Percentiles rank a stretch among this genome's conserved stretches.
Conservation (phyloP, 305 asterid species). For the Andrographis paniculata region DNA sequence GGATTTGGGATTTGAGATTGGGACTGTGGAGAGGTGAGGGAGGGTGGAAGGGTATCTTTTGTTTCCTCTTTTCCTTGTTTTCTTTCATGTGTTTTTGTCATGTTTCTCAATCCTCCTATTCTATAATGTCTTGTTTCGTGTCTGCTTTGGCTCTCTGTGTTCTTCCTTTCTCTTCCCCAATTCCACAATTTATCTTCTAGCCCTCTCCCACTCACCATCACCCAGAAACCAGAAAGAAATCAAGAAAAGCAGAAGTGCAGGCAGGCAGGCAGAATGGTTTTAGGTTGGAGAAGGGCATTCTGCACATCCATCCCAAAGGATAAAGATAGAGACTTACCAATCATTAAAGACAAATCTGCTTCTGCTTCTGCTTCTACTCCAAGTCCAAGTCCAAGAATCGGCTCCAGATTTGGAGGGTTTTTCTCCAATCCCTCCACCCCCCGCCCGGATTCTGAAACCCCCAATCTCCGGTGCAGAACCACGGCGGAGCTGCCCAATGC, state of each 20-base stretch:
- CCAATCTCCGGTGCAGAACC: slow-evolving; percentile 56
- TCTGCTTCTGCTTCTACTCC: no score
- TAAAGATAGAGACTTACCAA: slow-evolving; percentile 23
- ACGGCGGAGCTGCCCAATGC: slow-evolving; percentile 11
- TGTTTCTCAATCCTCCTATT: slow-evolving; percentile 10
- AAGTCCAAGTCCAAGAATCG: slow-evolving; percentile 24
- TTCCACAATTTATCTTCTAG: slow-evolving; percentile 17
- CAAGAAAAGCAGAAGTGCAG: background rate
- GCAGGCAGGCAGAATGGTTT: slow-evolving; percentile 34
- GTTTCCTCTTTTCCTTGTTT: slow-evolving; percentile 14
- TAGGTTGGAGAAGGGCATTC: slow-evolving; percentile 90
- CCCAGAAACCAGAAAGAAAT: slow-evolving; percentile 2
- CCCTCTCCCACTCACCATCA: background rate
- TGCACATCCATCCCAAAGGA: slow-evolving; percentile 82
- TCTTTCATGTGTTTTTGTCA: slow-evolving; percentile 18
- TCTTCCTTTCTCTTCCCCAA: slow-evolving; percentile 10
- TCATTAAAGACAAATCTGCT: slow-evolving; percentile 23
- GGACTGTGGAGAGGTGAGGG: background rate
- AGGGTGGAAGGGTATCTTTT: slow-evolving; percentile 12
- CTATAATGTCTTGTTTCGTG: slow-evolving; percentile 7
- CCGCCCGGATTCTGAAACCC: slow-evolving; percentile 45
- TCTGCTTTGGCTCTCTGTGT: background rate
- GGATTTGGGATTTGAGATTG: no score
- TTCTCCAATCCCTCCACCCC: slow-evolving; percentile 88
- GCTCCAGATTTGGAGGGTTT: slow-evolving; percentile 45